phyloP scores from a whole-genome alignment of 148 eudicot genomes.

The Spergularia marina region DNA sequence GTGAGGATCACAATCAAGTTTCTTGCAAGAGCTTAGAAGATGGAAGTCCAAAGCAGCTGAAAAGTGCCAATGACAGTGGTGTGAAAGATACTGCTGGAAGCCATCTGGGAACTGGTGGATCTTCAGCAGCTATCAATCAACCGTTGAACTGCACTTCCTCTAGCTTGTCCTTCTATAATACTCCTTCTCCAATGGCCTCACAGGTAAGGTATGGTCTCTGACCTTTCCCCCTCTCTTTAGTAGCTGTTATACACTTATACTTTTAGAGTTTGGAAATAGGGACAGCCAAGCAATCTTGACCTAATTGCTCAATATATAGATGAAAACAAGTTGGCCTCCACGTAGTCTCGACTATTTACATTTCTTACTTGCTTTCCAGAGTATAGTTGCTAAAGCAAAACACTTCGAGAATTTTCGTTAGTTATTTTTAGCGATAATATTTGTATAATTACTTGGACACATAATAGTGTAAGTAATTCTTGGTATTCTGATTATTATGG shows the following conservation, averaged over 20 bases:
- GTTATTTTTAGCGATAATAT: neutral
- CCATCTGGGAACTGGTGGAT: constrained; percentile 47
- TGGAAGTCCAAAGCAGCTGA: constrained; percentile 66
- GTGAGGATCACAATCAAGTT: constrained; percentile 51
- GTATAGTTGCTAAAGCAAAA: neutral
- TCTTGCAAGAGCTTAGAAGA: constrained; percentile 50
- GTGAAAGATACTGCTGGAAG: constrained; percentile 60
- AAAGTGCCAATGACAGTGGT: constrained; percentile 39
- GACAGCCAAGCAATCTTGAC: neutral
- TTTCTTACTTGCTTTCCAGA: neutral
- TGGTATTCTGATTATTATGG: no score
- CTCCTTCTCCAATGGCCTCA: constrained; percentile 92
- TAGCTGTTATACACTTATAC: neutral
- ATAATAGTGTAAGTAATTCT: no score
- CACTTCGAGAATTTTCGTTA: neutral
- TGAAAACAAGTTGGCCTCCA: neutral
- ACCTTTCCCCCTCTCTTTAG: constrained; percentile 17
- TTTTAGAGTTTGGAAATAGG: neutral
- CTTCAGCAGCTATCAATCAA: constrained; percentile 55
- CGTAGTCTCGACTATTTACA: neutral
- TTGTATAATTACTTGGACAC: neutral
- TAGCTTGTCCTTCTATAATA: constrained; percentile 64
- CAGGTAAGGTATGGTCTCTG: constrained; percentile 55
- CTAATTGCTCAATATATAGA: neutral
- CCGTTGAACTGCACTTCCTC: constrained; percentile 54